Evolutionary conservation across 2,329 filamentous ascomycete species (phyloP).

Genomic region (Colletotrichum camelliae): DNA sequence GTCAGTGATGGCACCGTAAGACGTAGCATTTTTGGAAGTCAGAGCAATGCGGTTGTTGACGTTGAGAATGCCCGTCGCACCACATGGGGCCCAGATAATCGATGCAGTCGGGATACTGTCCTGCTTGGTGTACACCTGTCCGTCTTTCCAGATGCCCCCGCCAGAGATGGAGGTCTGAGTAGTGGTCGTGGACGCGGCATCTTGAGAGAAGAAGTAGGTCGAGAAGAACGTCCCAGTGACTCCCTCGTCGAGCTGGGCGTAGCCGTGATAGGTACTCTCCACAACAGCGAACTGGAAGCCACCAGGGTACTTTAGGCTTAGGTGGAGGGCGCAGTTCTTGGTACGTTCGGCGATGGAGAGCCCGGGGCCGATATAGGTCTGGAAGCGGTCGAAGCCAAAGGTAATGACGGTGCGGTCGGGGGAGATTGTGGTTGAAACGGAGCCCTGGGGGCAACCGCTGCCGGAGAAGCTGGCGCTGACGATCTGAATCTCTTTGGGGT

Average conservation of each 20-base stretch:
- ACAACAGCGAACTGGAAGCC: conserved; percentile 53
- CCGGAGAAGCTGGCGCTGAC: conserved; percentile 44
- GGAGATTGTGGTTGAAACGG: conserved; percentile 46
- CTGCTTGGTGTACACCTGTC: conserved; percentile 53
- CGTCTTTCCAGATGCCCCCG: conserved; percentile 44
- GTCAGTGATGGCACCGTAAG: conserved; percentile 41
- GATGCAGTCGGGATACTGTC: conserved; percentile 49
- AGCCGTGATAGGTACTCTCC: conserved; percentile 54
- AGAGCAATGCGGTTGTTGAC: conserved; percentile 44
- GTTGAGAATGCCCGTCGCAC: conserved; percentile 49
- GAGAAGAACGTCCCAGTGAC: conserved; percentile 50
- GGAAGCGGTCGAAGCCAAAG: conserved; percentile 52
- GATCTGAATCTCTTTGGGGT: conserved; percentile 46
- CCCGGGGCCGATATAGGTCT: conserved; percentile 52
- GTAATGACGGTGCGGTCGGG: conserved; percentile 51
- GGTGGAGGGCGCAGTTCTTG: conserved; percentile 55
- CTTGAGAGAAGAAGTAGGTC: conserved; percentile 54
- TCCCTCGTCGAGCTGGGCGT: conserved; percentile 49
- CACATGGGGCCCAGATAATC: conserved; percentile 51
- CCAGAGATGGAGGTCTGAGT: conserved; percentile 48
- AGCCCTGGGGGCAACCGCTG: conserved; percentile 49
- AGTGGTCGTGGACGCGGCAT: conserved; percentile 47
- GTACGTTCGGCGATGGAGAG: conserved; percentile 37
- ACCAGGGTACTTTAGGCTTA: conserved; percentile 50
- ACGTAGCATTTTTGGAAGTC: conserved; percentile 33